Evolutionary conservation across 768 basidiomycete species (phyloP).

Genomic region (Xerocomellus chrysenteron): DNA sequence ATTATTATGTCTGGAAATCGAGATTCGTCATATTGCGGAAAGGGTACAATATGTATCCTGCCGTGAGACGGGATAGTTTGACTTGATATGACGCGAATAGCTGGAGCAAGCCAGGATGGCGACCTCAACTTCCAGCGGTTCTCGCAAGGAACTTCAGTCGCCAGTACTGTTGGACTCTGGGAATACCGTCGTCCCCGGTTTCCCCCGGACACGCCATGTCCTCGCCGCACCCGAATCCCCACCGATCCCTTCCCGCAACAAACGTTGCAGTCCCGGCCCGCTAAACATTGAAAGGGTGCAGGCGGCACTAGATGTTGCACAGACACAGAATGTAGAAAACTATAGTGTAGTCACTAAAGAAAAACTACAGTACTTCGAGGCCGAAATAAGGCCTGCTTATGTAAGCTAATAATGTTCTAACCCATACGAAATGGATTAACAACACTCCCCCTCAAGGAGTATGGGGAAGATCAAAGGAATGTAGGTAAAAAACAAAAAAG

Average conservation of each 20-base stretch:
- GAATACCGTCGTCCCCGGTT: constrained; percentile 17
- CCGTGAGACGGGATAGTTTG: not conserved
- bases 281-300: constrained; percentile 25
- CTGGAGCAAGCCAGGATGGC: constrained; percentile 21
- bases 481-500: too few species aligned
- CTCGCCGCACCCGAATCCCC: constrained; percentile 10
- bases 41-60: constrained; percentile 33
- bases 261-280: constrained; percentile 4
- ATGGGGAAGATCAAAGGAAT: too few species aligned
- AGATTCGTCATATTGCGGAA: constrained; percentile 40
- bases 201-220: constrained; percentile 21
- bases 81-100: constrained; percentile 9
- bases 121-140: not conserved
- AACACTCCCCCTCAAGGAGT: too few species aligned
- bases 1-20: constrained; percentile 37
- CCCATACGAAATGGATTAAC: too few species aligned
- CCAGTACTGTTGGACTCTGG: too few species aligned
- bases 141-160: not conserved
- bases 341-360: too few species aligned
- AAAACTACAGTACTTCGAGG: too few species aligned
- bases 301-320: constrained; percentile 20
- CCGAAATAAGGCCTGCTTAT: too few species aligned
- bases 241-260: not conserved
- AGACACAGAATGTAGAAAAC: too few species aligned
- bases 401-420: too few species aligned